Conservation (phyloP, 768 basidiomycete species). For the Trametes maxima region DNA sequence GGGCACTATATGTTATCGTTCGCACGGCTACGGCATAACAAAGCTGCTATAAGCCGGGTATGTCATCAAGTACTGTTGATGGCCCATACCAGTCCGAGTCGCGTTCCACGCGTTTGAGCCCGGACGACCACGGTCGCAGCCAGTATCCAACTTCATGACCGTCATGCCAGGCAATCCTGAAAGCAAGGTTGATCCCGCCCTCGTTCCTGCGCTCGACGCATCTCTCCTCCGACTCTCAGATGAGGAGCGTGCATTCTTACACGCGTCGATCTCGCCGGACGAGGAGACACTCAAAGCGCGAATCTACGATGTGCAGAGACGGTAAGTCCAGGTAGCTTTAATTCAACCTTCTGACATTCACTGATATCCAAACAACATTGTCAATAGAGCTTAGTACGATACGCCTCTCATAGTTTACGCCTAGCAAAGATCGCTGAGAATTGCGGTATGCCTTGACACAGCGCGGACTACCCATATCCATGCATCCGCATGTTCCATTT, state of each 20-base stretch:
- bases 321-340: constrained; percentile 11
- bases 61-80: no score
- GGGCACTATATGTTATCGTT: no score
- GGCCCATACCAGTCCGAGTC: no score
- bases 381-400: constrained; percentile 32
- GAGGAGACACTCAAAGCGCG: constrained; percentile 27
- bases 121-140: no score
- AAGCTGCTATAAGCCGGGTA: no score
- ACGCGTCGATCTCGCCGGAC: constrained; percentile 25
- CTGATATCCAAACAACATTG: background rate
- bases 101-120: no score
- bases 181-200: constrained; percentile 14
- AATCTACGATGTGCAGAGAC: constrained; percentile 33
- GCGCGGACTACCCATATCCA: constrained; percentile 35
- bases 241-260: constrained; percentile 30
- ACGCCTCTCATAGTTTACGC: background rate
- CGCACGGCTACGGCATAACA: no score
- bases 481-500: constrained; percentile 38
- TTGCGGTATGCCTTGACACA: background rate
- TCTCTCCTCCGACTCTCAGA: constrained; percentile 24
- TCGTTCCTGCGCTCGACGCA: constrained; percentile 28
- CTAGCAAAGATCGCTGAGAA: background rate
- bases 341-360: background rate
- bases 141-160: no score
- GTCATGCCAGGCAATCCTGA: constrained; percentile 1